Conservation (phyloP, 164 flowering plant genomes). For the Brasenia schreberi region DNA sequence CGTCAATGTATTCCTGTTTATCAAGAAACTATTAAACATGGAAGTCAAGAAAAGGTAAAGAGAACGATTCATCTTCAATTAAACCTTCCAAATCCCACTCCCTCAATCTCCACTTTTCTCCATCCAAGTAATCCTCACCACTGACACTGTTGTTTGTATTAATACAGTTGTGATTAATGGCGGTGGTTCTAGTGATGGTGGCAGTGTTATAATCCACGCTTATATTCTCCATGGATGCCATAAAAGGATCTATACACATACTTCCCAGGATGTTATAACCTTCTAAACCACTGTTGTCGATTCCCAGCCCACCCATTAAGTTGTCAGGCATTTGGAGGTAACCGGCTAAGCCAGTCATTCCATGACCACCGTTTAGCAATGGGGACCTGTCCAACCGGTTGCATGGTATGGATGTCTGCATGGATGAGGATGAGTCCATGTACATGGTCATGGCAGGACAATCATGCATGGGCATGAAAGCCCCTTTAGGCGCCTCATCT, state of each 20-base stretch:
- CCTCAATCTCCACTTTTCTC: constrained; percentile 45
- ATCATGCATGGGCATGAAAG: constrained; percentile 23
- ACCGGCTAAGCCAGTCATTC: constrained; percentile 6
- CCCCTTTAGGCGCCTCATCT: constrained; percentile 8
- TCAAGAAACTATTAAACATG: constrained; percentile 17
- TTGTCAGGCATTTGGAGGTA: constrained; percentile 19
- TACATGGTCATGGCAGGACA: constrained; percentile 21
- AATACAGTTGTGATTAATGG: not conserved
- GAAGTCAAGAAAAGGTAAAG: constrained; percentile 59
- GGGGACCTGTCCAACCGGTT: constrained; percentile 20
- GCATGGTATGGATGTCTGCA: constrained; percentile 28
- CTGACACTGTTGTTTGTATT: constrained; percentile 1
- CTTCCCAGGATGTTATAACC: too few species aligned
- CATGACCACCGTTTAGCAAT: constrained; percentile 8
- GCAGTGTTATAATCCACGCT: constrained; percentile 17
- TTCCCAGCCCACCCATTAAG: constrained; percentile 14
- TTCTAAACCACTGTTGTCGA: constrained; percentile 12
- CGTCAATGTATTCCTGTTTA: too few species aligned
- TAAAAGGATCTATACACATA: constrained; percentile 25
- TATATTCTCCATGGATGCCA: constrained; percentile 44
- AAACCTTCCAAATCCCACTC: constrained; percentile 85
- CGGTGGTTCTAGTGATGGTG: not conserved
- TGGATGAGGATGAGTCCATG: constrained; percentile 26
- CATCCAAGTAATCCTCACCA: constrained; percentile 36
- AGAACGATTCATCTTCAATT: constrained; percentile 51